These are phyloP conservation scores for Kwoniella europaea DNA, from an alignment of 768 basidiomycete species.

Conservation along the genomic window DNA sequence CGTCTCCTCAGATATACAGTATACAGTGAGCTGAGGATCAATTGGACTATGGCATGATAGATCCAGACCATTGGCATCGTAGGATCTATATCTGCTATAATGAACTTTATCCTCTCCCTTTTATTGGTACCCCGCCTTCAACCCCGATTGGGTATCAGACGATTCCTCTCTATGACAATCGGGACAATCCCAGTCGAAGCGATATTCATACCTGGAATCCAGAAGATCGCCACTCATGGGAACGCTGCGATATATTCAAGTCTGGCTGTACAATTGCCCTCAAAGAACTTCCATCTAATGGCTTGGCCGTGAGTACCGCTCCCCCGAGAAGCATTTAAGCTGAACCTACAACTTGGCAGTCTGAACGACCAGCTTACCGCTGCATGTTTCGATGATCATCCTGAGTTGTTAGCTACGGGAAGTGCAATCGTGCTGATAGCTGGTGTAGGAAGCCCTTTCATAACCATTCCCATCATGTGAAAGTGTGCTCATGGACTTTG, in stretches of 20 bases:
- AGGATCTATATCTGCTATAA: background rate
- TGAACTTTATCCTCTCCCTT: constrained; percentile 34
- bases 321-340: background rate
- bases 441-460: constrained; percentile 23
- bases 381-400: constrained; percentile 39
- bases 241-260: constrained; percentile 25
- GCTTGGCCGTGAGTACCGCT: constrained; percentile 8
- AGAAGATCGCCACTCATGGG: constrained; percentile 24
- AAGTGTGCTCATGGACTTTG: background rate
- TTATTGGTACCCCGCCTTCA: constrained; percentile 33
- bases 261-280: background rate
- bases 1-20: background rate
- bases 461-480: background rate
- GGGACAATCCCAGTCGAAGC: constrained; percentile 26
- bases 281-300: background rate
- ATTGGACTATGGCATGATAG: background rate
- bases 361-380: constrained; percentile 1
- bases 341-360: background rate
- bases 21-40: background rate
- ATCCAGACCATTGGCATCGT: background rate
- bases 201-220: constrained; percentile 33
- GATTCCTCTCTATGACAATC: constrained; percentile 14
- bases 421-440: constrained; percentile 42
- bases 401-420: constrained; percentile 41
- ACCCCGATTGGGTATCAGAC: constrained; percentile 22